Base-by-base conservation (phyloP, 768 basidiomycete genomes). In the Suillus occidentalis region DNA sequence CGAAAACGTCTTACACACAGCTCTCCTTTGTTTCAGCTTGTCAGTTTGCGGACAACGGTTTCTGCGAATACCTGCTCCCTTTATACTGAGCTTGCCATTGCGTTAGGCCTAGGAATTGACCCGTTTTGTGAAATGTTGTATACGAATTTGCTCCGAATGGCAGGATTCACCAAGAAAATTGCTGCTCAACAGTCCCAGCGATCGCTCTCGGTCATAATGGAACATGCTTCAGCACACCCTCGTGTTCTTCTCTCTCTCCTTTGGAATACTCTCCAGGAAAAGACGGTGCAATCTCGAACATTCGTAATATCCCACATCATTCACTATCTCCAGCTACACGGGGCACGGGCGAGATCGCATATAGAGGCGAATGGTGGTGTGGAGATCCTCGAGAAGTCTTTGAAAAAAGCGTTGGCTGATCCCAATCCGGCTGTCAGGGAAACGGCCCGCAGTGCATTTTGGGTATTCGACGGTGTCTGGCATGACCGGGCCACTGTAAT, bases 141-240 rank as follows among this genome's bases (percentile, higher is more conserved):
- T 65, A 84, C 85, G n/a, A 85, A 90, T 71, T 84, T 96, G 14
- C 81, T 96, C 49, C 89, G 88, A 67, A 91, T 99, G 92, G 87
- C 92, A 36, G 89, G 88, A 9, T 88, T 92, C 62, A 98, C 96
- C 39, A 99, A 99, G 78, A 97, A 96, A 75, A 88, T 98, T 57
- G 85, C 88, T 28, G 94, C 91, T 5, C 89, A 94, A 63, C 90
- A 90, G 65, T 92, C 96, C 1, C 97, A 98, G 74, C 80, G 83
- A 2, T 82, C 87, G 1, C 84, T 93, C 10, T 82, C 83, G 2
- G 77, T 82, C n/a, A 80, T 98, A 65, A 85, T 99, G 22, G 81
- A 81, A 1, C 77, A 90, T 69, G 85, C 89, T 2, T 89, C 92
- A 4, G 81, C 87, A 56, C 90, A 89, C 66, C 89, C 95, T 12